These are phyloP conservation scores for Botryococcus braunii DNA, from an alignment of 163 green algal genomes.

Conservation along the genomic window DNA sequence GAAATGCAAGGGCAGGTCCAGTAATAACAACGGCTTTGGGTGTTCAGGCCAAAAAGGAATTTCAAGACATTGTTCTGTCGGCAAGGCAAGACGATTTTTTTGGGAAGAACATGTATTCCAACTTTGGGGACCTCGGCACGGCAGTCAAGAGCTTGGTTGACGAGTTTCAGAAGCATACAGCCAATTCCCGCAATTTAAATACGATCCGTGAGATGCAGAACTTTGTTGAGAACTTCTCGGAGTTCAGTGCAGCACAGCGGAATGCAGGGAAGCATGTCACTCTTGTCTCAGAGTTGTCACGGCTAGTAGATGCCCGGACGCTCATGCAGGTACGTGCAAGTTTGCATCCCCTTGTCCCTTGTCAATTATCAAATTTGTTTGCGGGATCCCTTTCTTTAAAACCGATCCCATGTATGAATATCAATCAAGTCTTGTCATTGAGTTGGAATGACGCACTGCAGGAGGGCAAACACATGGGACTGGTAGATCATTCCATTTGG, in stretches of 20 bases:
- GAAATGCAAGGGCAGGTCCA: conserved; percentile 4
- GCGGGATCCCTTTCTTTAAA: too few species aligned
- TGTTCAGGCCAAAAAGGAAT: conserved; percentile 44
- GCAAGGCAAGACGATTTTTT: conserved; percentile 78
- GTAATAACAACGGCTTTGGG: too few species aligned
- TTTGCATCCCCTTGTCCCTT: too few species aligned
- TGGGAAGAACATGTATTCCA: conserved; percentile 62
- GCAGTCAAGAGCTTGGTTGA: conserved; percentile 70
- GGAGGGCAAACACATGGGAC: background rate
- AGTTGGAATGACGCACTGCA: too few species aligned
- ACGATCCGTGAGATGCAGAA: conserved; percentile 87
- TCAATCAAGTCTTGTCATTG: too few species aligned
- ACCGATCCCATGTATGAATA: too few species aligned
- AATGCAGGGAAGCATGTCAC: conserved; percentile 92
- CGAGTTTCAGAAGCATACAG: conserved; percentile 42
- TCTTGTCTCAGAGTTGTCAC: conserved; percentile 79
- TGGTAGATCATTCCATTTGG: background rate
- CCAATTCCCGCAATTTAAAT: conserved; percentile 50
- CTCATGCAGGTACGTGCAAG: conserved; percentile 68
- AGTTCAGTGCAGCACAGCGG: conserved; percentile 73
- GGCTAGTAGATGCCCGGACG: conserved; percentile 52
- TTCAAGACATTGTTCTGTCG: conserved; percentile 74
- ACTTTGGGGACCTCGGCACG: conserved; percentile 87
- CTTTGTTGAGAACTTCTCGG: conserved; percentile 84
- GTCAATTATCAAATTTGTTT: too few species aligned